phyloP scores from a whole-genome alignment of 148 eudicot species.

The Nepenthes gracilis region DNA sequence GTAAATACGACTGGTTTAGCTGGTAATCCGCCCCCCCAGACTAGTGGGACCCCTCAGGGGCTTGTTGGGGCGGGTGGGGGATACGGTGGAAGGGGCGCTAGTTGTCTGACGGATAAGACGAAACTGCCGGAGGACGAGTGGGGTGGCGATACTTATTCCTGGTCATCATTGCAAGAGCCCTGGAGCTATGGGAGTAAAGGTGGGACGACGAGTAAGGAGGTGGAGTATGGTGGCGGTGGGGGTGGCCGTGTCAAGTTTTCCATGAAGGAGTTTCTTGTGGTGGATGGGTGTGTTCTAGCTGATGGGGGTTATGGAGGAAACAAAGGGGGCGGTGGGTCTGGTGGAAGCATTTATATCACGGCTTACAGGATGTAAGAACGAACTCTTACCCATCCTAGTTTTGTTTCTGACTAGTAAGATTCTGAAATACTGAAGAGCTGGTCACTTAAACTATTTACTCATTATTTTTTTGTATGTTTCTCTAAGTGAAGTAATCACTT shows the following conservation, averaged over 20 bases:
- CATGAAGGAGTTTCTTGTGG: conserved; percentile 36
- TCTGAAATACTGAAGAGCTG: too few species aligned
- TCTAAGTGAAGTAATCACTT: background rate
- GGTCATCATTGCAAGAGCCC: conserved; percentile 61
- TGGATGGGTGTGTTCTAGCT: conserved; percentile 71
- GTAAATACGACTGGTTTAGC: conserved; percentile 76
- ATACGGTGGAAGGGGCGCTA: conserved; percentile 89
- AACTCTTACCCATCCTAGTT: background rate
- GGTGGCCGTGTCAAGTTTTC: conserved; percentile 68
- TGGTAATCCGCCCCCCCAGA: conserved; percentile 68
- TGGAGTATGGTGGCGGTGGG: conserved; percentile 90
- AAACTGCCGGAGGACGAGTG: conserved; percentile 77
- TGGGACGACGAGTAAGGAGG: conserved; percentile 75
- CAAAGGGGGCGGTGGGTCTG: conserved; percentile 96
- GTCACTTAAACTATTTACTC: background rate
- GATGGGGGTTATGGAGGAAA: conserved; percentile 82
- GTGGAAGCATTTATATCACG: conserved; percentile 78
- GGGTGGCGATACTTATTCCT: conserved; percentile 95
- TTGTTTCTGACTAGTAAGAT: conserved; percentile 19
- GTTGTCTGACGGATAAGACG: conserved; percentile 44
- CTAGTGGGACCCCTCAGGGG: conserved; percentile 83
- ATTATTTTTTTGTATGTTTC: background rate
- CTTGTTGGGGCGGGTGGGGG: conserved; percentile 94
- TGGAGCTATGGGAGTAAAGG: conserved; percentile 93
- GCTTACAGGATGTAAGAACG: conserved; percentile 61